Percentiles rank a stretch among this genome's conserved stretches.
Evolutionary conservation across 2,329 filamentous ascomycete species (phyloP).

Genomic region (Ophiostoma piceae): DNA sequence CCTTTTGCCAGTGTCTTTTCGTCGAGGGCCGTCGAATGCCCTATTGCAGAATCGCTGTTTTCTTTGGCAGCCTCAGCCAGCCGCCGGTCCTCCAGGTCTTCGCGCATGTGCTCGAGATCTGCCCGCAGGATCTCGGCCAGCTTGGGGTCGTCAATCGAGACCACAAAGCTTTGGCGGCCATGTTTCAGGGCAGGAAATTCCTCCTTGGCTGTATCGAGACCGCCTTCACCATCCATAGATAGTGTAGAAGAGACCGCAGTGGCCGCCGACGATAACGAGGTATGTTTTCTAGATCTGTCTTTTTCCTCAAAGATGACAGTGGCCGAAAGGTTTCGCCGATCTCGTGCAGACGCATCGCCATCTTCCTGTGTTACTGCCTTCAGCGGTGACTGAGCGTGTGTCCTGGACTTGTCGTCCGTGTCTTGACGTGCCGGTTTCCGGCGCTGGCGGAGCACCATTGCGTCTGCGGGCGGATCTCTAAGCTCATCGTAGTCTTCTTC

Average conservation of each 20-base stretch:
- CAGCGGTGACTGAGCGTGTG: constrained; percentile 14
- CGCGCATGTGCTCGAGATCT: constrained; percentile 33
- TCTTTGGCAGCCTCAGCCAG: constrained; percentile 5
- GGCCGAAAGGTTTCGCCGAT: constrained; percentile 25
- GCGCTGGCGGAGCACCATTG: constrained; percentile 28
- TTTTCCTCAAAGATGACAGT: constrained; percentile 28
- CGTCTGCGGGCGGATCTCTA: constrained; percentile 26
- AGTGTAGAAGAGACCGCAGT: constrained; percentile 22
- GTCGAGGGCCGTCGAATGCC: neutral
- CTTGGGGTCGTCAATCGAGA: constrained; percentile 36
- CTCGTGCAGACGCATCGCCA: neutral
- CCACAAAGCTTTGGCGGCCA: constrained; percentile 28
- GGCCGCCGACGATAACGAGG: constrained; percentile 16
- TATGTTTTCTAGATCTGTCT: neutral
- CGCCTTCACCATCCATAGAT: constrained; percentile 13
- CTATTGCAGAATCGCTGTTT: neutral
- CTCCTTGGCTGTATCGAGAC: constrained; percentile 14
- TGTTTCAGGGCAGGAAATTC: neutral
- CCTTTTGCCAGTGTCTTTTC: neutral
- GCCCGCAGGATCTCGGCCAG: constrained; percentile 39
- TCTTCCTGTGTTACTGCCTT: neutral
- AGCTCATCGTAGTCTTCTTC: constrained; percentile 45
- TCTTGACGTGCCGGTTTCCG: constrained; percentile 18
- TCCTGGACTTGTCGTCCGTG: constrained; percentile 1
- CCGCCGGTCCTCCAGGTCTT: constrained; percentile 24